Evolutionary conservation across 805 yeast genomes (phyloP), one percentile per base, ranked within the genome.

Genomic region (Saccharomycopsis microspora): DNA sequence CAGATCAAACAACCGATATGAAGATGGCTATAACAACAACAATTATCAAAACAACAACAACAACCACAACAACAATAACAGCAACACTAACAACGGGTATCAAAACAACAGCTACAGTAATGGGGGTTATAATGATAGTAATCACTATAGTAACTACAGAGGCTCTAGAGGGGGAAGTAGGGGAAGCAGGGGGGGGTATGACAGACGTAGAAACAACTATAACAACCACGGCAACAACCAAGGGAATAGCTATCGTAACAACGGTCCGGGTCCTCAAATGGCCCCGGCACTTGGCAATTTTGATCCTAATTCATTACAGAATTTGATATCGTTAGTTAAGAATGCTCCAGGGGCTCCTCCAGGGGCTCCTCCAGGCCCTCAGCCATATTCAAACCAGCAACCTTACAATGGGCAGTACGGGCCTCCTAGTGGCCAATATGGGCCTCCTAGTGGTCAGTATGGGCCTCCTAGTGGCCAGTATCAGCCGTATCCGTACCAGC

Each of bases 261-360:
- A 19, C 2, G 19, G 19, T 19, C 19, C 19, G 19, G 19, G 19
- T 19, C 19, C 19, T 19, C 19, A 19, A 19, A 19, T 19, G 19
- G 19, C 19, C 1, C 44, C 40, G 31, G 39, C 51, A 3, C 44
- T 52, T 11, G 46, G 50, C 29, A 53, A 51, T 10, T 50, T 64
- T 54, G 66, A 64, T 49, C 66, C 64, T 28, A 55, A 52, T 30
- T 55, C 67, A 3, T 46, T 65, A n/a, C 65, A 63, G 42, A 61
- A 56, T 45, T 60, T 65, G 48, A 47, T 64, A 42, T 49, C 60
- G 6, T 46, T 64, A 44, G 59, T 63, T 45, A 63, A 60, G 30
- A 40, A 47, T 5, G 6, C 27, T 32, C 45, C 45, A 8, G 8
- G 19, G 29, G 41, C 8, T 39, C 9, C 19, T n/a, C 9, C 9